A percentile compares a stretch with the other conserved stretches of the same genome.
Conservation (phyloP, 805 yeast genomes). For the Helenozyma rhizophorensis region DNA sequence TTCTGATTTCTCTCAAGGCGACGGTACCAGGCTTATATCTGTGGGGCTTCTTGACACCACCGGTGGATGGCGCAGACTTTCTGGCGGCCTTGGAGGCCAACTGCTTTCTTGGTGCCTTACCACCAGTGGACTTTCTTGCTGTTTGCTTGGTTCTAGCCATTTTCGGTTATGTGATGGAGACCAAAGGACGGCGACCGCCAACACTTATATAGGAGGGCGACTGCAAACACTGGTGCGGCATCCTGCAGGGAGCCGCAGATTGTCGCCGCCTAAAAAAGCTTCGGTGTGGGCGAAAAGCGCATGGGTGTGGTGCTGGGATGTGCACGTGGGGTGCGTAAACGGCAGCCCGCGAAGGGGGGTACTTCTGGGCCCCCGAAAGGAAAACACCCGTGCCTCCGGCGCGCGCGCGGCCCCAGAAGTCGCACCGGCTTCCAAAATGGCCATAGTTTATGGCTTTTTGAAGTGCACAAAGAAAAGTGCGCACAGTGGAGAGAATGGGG, state of each 20-base stretch:
- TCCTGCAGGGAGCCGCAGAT: not conserved
- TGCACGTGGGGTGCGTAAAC: conserved; percentile 6
- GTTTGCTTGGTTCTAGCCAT: conserved; percentile 48
- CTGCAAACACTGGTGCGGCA: not conserved
- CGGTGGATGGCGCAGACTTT: conserved; percentile 44
- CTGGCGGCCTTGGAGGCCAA: conserved; percentile 47
- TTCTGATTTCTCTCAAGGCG: conserved; percentile 46
- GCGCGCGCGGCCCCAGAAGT: not conserved
- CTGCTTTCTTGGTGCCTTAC: conserved; percentile 48
- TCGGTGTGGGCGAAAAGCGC: conserved; percentile 2
- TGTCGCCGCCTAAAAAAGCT: conserved; percentile 1
- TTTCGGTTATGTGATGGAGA: conserved; percentile 3
- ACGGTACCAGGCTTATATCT: conserved; percentile 49
- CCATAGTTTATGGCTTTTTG: conserved; percentile 13
- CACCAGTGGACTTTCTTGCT: conserved; percentile 47
- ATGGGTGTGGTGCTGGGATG: conserved; percentile 6
- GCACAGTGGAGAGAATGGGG: too few species aligned
- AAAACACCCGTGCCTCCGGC: conserved; percentile 3
- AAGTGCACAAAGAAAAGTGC: conserved; percentile 5
- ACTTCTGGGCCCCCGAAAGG: conserved; percentile 6
- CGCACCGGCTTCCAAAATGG: conserved; percentile 6
- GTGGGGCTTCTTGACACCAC: conserved; percentile 48
- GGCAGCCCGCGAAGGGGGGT: conserved; percentile 8
- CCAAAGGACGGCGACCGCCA: not conserved
- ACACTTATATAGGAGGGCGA: conserved; percentile 7